A percentile compares a stretch with the other conserved stretches of the same genome.
These are phyloP conservation scores for Acanthamoeba quina DNA, from an alignment of 208 protist genomes.

Conservation along the genomic window DNA sequence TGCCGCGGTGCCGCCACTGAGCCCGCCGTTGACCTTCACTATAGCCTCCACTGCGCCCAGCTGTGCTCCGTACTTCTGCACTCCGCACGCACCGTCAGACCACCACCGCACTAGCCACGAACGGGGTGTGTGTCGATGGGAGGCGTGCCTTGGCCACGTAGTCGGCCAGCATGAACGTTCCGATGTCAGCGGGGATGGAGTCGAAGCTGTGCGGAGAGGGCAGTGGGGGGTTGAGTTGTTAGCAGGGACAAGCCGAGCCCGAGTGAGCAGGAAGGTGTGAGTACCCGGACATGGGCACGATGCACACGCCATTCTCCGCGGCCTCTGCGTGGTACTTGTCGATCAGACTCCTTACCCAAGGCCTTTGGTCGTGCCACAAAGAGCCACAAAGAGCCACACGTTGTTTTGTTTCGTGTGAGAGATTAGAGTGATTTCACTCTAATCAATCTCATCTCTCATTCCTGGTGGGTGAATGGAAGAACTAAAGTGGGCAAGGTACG, in stretches of 20 bases:
- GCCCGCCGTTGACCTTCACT: not conserved
- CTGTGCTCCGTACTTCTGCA: slow-evolving; percentile 38
- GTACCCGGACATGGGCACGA: slow-evolving; percentile 81
- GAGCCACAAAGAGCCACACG: not conserved
- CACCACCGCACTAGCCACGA: too few species aligned
- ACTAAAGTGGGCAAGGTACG: not conserved
- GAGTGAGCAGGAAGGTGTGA: too few species aligned
- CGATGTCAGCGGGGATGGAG: slow-evolving; percentile 82
- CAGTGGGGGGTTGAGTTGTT: too few species aligned
- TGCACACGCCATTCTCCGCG: slow-evolving; percentile 74
- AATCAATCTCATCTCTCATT: not conserved
- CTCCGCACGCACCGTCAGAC: not conserved
- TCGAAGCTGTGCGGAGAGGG: slow-evolving; percentile 73
- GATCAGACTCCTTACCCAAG: slow-evolving; percentile 81
- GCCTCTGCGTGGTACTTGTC: slow-evolving; percentile 78
- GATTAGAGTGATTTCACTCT: not conserved
- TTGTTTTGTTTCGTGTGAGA: not conserved
- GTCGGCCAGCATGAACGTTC: slow-evolving; percentile 29
- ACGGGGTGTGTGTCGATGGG: too few species aligned
- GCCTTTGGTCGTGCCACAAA: not conserved
- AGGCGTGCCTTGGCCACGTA: slow-evolving; percentile 26
- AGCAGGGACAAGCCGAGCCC: not conserved
- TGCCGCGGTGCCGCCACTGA: slow-evolving; percentile 49
- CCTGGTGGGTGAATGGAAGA: not conserved
- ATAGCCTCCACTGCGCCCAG: not conserved